Percentiles rank a stretch among this genome's conserved stretches.
These are phyloP conservation scores for Vaccinium corymbosum DNA, from an alignment of 148 eudicot genomes.

Conservation along the genomic window DNA sequence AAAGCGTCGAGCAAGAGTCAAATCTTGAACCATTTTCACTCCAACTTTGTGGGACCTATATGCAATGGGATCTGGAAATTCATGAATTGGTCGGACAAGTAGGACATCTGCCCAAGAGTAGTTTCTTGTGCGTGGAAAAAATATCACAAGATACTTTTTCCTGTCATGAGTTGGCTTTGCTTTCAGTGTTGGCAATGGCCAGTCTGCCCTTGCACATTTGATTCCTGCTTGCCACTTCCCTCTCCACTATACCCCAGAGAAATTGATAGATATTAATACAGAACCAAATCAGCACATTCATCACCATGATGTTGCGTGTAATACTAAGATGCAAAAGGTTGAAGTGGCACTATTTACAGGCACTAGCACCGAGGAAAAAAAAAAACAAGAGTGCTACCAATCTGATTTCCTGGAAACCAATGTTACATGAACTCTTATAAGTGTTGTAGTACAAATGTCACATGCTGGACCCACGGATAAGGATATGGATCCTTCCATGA, in stretches of 20 bases:
- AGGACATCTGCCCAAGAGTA: conserved; percentile 93
- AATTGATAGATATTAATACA: conserved; percentile 20
- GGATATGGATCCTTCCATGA: neutral
- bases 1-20: conserved; percentile 82
- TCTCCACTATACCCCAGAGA: conserved; percentile 72
- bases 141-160: conserved; percentile 85
- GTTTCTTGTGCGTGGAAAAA: conserved; percentile 71
- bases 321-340: neutral
- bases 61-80: conserved; percentile 81
- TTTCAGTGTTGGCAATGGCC: conserved; percentile 84
- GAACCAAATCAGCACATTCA: conserved; percentile 9
- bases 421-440: neutral
- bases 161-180: conserved; percentile 90
- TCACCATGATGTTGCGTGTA: neutral
- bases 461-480: neutral
- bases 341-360: neutral
- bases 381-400: neutral
- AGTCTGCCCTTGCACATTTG: conserved; percentile 83
- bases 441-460: neutral
- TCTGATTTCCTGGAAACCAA: neutral
- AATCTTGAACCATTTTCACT: conserved; percentile 73
- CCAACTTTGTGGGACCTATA: conserved; percentile 75
- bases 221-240: conserved; percentile 99
- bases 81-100: conserved; percentile 77
- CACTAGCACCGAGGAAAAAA: neutral